Evolutionary conservation across 1,139 yeast species (phyloP).

Genomic region (Yarrowia galli): DNA sequence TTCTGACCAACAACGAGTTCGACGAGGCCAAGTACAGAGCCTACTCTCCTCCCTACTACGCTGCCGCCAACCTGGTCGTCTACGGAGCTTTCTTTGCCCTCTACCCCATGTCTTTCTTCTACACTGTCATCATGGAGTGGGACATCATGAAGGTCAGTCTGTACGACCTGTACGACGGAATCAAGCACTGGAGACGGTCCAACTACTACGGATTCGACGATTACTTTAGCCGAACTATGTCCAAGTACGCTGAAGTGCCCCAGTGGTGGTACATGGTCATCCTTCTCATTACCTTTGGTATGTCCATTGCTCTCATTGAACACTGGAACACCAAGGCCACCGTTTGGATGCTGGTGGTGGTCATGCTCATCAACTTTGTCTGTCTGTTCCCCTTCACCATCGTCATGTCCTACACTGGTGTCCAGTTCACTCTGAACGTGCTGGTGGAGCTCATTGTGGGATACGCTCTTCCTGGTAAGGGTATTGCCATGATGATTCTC

Average conservation of each 20-base stretch:
- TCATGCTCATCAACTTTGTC: conserved; percentile 61
- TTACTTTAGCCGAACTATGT: conserved; percentile 20
- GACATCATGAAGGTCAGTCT: conserved; percentile 43
- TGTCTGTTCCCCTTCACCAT: conserved; percentile 61
- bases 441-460: conserved; percentile 68
- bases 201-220: conserved; percentile 33
- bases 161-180: conserved; percentile 40
- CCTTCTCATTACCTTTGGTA: conserved; percentile 25
- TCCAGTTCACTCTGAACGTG: conserved; percentile 61
- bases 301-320: conserved; percentile 43
- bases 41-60: conserved; percentile 59
- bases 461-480: conserved; percentile 69
- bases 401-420: conserved; percentile 61
- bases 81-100: conserved; percentile 50
- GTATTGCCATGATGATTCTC: conserved; percentile 64
- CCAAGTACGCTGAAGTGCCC: conserved; percentile 35
- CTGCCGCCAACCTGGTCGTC: conserved; percentile 55
- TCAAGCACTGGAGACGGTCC: conserved; percentile 42
- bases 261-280: conserved; percentile 39
- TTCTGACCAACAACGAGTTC: conserved; percentile 55
- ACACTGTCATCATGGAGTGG: conserved; percentile 45
- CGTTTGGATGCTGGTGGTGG: conserved; percentile 64
- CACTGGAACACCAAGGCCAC: conserved; percentile 57
- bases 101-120: conserved; percentile 46
- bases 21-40: conserved; percentile 48